Base-by-base conservation (phyloP, 164 flowering plant genomes). In the Stephania yunnanensis region DNA sequence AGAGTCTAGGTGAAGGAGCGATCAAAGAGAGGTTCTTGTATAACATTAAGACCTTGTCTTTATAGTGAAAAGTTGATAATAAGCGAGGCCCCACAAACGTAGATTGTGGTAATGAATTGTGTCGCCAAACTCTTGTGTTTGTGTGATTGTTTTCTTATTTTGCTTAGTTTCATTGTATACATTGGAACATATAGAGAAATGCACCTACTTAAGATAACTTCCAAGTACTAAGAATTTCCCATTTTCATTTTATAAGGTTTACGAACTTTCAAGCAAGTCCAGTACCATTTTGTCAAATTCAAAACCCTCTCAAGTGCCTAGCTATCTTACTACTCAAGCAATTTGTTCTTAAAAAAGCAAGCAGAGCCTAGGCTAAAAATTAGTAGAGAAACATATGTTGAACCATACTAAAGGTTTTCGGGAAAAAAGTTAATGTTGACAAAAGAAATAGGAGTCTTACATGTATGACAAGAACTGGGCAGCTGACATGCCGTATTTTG, bases 401-500 rank as follows among this genome's bases (percentile, higher is more conserved):
- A 7, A 61, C 25, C 7, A 19, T 17, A 6, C 20, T 61, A 19
- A 61, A 61, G 20, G 66, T 19, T n/a, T n/a, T 61, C 66, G 20
- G 30, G 0, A 66, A n/a, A 22, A 19, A 74, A 5, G 71, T 58
- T 69, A 13, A 53, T 10, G 55, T 29, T 13, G 64, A 13, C 13
- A 20, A 44, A 73, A 66, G 36, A 61, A 61, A 61, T 29, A 71
- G 20, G 22, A 15, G 7, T 75, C 98, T 93, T 85, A 95, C 99
- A 86, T 95, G 99, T 80, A 95, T 95, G 75, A 95, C 99, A 50
- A 95, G 88, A 81, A 95, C 94, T 0, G 97, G 91, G 78, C 97
- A 91, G 70, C 8, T 84, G 77, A 93, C 97, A 15, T 83, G 79
- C 77, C 90, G 88, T 79, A 95, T 92, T 78, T 92, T 95, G 87